These are phyloP conservation scores for Botrytis cinerea DNA, from an alignment of 2,329 filamentous ascomycete species.

Conservation along the genomic window DNA sequence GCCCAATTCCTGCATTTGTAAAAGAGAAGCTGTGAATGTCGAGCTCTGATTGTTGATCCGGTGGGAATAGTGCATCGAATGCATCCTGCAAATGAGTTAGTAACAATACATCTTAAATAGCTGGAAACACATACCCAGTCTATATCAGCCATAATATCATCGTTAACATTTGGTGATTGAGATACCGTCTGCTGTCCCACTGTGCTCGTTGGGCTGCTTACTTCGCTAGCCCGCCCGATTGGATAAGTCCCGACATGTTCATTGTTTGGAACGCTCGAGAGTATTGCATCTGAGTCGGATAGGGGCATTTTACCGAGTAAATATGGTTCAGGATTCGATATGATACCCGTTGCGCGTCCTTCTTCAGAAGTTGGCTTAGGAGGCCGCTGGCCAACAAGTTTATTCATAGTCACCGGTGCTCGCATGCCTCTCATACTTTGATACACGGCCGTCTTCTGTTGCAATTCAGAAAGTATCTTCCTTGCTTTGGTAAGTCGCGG, in stretches of 20 bases:
- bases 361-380: not conserved
- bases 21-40: not conserved
- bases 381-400: slow-evolving; percentile 42
- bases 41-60: slow-evolving; percentile 30
- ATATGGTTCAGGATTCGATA: not conserved
- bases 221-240: not conserved
- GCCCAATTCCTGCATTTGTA: not conserved
- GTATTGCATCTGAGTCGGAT: slow-evolving; percentile 7
- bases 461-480: slow-evolving; percentile 62
- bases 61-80: slow-evolving; percentile 41
- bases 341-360: not conserved
- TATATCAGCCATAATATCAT: slow-evolving; percentile 54
- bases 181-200: slow-evolving; percentile 4
- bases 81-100: slow-evolving; percentile 32
- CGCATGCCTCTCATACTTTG: slow-evolving; percentile 59
- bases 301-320: slow-evolving; percentile 2
- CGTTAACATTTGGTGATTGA: slow-evolving; percentile 20
- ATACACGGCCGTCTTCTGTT: slow-evolving; percentile 61
- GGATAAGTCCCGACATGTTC: slow-evolving; percentile 1
- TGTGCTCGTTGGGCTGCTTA: not conserved
- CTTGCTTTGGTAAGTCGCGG: slow-evolving; percentile 59
- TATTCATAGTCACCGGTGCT: slow-evolving; percentile 46
- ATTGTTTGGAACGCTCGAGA: not conserved
- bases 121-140: slow-evolving; percentile 60
- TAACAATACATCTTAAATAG: not conserved